A percentile compares a stretch with the other conserved stretches of the same genome.
Conservation (phyloP, 805 yeast genomes). For the Wickerhamomyces sydowiorum region DNA sequence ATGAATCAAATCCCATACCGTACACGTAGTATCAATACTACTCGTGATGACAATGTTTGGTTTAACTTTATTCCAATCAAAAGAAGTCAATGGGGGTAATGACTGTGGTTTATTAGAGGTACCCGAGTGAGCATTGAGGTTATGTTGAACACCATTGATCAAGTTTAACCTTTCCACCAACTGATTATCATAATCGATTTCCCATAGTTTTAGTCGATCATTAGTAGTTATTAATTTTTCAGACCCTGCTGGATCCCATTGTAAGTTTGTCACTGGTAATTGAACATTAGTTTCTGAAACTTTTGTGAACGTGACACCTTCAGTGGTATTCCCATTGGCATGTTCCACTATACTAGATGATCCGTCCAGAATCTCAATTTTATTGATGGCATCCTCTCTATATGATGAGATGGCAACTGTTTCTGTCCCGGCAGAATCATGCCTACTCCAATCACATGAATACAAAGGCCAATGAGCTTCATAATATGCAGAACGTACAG, state of each 20-base stretch:
- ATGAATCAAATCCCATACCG: conserved; percentile 83
- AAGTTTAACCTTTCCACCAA: conserved; percentile 36
- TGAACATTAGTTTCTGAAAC: conserved; percentile 49
- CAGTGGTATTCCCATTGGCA: conserved; percentile 18
- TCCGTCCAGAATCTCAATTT: conserved; percentile 47
- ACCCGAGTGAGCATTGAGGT: conserved; percentile 22
- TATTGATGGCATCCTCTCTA: conserved; percentile 71
- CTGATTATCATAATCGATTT: conserved; percentile 31
- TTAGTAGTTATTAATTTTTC: conserved; percentile 62
- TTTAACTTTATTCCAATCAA: conserved; percentile 84
- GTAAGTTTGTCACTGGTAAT: conserved; percentile 66
- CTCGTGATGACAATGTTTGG: conserved; percentile 71
- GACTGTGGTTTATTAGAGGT: conserved; percentile 27
- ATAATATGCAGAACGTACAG: conserved; percentile 34
- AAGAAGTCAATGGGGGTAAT: conserved; percentile 86
- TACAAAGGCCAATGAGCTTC: conserved; percentile 46
- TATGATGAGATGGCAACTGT: conserved; percentile 68
- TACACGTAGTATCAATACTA: conserved; percentile 94
- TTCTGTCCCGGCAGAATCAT: conserved; percentile 32
- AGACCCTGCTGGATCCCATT: conserved; percentile 55
- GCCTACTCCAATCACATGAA: conserved; percentile 45
- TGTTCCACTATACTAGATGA: conserved; percentile 18
- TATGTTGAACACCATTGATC: conserved; percentile 35
- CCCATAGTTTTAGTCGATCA: conserved; percentile 66
- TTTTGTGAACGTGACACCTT: conserved; percentile 36